phyloP scores from a whole-genome alignment of 2,329 filamentous ascomycete species.

The Sporothrix protearum region DNA sequence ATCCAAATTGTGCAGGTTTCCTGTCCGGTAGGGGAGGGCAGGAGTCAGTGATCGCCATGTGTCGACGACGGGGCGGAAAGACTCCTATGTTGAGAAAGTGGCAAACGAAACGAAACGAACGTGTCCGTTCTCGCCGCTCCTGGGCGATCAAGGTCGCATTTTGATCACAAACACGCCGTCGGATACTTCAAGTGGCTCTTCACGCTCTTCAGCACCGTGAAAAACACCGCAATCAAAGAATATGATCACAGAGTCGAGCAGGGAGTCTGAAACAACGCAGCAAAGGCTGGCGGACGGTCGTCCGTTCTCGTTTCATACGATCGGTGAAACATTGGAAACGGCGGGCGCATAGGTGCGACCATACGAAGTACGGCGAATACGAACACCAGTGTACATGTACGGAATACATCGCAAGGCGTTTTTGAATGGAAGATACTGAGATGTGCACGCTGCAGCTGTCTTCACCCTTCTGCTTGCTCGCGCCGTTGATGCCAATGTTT shows the following conservation, averaged over 20 bases:
- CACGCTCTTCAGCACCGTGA: background rate
- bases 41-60: conserved; percentile 1
- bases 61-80: background rate
- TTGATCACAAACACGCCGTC: background rate
- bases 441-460: background rate
- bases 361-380: conserved; percentile 7
- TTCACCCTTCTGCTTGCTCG: background rate
- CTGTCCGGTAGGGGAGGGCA: background rate
- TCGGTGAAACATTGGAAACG: conserved; percentile 14
- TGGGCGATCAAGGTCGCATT: background rate
- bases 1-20: conserved; percentile 7
- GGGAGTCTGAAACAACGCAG: conserved; percentile 13
- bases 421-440: background rate
- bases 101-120: conserved; percentile 6
- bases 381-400: background rate
- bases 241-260: background rate
- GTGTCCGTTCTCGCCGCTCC: background rate
- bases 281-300: background rate
- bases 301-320: conserved; percentile 12
- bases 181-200: background rate
- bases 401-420: background rate
- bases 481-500: background rate
- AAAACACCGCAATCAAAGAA: background rate
- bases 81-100: background rate
- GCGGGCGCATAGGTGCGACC: background rate